phyloP scores from a whole-genome alignment of 306 rosid species.

The Mimosa bimucronata region DNA sequence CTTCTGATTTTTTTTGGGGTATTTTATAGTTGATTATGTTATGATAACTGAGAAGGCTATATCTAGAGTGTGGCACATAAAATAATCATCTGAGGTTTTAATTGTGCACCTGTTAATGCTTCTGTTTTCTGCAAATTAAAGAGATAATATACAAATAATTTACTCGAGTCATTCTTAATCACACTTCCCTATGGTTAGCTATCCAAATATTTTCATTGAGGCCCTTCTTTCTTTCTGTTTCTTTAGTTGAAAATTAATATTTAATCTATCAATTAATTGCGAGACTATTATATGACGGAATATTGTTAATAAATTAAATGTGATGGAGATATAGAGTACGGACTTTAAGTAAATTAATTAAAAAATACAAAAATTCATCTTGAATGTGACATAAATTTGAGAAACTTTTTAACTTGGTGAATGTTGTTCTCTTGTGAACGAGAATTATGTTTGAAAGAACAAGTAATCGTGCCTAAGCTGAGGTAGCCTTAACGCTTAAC shows the following conservation, averaged over 20 bases:
- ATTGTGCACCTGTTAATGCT: not conserved
- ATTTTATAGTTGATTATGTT: not conserved
- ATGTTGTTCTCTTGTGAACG: too few relatives aligned
- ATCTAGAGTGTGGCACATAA: not conserved
- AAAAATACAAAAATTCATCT: not conserved
- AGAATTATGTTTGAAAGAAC: too few relatives aligned
- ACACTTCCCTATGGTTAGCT: not conserved
- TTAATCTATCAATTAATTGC: too few relatives aligned
- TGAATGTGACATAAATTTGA: too few relatives aligned
- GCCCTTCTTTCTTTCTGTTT: too few relatives aligned
- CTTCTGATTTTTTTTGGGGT: not conserved
- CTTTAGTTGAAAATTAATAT: too few relatives aligned
- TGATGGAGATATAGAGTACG: not conserved
- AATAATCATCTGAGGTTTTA: not conserved
- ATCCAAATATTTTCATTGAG: too few relatives aligned
- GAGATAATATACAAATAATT: not conserved
- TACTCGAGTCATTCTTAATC: not conserved
- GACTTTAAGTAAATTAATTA: too few relatives aligned
- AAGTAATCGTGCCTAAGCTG: too few relatives aligned
- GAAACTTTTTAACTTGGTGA: too few relatives aligned
- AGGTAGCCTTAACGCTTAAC: too few relatives aligned
- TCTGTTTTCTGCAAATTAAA: not conserved
- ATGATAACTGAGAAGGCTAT: not conserved
- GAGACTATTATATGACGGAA: not conserved
- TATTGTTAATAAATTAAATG: not conserved